A percentile compares a stretch with the other conserved stretches of the same genome.
These are phyloP conservation scores for Boletus bicolor DNA, from an alignment of 768 basidiomycete genomes.

Conservation along the genomic window DNA sequence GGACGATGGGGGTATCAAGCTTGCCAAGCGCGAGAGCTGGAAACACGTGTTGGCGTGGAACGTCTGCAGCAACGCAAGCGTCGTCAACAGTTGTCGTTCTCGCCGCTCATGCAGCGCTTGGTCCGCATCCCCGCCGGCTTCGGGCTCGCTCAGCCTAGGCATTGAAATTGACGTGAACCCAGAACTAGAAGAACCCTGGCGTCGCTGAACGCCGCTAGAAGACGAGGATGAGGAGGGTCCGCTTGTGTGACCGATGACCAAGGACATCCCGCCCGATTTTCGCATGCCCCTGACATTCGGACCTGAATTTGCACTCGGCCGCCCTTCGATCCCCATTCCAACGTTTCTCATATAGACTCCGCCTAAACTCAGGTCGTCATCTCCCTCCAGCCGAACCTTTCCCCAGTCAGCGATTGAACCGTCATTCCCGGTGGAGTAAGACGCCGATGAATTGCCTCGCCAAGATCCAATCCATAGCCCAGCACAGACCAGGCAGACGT, in stretches of 20 bases:
- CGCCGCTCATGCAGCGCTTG: slow-evolving; percentile 23
- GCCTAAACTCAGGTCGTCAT: slow-evolving; percentile 52
- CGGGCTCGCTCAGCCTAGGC: slow-evolving; percentile 30
- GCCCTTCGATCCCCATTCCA: slow-evolving; percentile 72
- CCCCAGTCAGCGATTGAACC: slow-evolving; percentile 53
- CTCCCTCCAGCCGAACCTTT: slow-evolving; percentile 58
- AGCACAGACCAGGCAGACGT: slow-evolving; percentile 78
- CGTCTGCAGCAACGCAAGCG: slow-evolving; percentile 60
- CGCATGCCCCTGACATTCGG: slow-evolving; percentile 38
- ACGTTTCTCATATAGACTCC: slow-evolving; percentile 49
- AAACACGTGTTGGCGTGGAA: slow-evolving; percentile 65
- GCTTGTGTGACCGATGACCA: slow-evolving; percentile 35
- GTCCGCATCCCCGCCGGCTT: slow-evolving; percentile 7
- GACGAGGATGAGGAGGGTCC: slow-evolving; percentile 28
- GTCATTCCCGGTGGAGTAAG: slow-evolving; percentile 48
- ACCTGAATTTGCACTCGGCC: slow-evolving; percentile 32
- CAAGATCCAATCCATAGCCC: slow-evolving; percentile 77
- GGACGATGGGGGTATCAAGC: slow-evolving; percentile 20
- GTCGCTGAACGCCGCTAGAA: slow-evolving; percentile 28
- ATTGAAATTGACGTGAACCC: slow-evolving; percentile 16
- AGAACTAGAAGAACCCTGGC: slow-evolving; percentile 33
- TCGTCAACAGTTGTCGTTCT: slow-evolving; percentile 41
- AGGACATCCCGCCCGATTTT: slow-evolving; percentile 49
- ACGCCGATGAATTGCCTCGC: slow-evolving; percentile 45
- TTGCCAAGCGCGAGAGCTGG: slow-evolving; percentile 47